Evolutionary conservation across 768 basidiomycete genomes (phyloP).

Genomic region (Zangia roseola): DNA sequence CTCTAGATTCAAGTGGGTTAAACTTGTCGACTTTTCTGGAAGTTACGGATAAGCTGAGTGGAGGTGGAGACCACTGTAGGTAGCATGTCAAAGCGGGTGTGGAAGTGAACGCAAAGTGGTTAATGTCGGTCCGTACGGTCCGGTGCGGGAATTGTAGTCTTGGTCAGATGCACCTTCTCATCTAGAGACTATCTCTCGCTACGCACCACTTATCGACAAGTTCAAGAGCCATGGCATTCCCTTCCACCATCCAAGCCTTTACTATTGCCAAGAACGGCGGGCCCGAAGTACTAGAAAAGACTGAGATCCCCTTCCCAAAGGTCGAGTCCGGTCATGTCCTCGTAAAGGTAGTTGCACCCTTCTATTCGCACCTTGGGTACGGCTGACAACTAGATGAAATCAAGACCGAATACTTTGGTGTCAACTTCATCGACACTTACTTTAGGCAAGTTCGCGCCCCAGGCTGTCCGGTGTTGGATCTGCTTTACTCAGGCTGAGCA

Average conservation of each 20-base stretch:
- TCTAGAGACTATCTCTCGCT: constrained; percentile 22
- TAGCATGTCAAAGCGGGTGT: too few species aligned
- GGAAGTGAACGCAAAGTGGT: too few species aligned
- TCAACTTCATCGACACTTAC: constrained; percentile 91
- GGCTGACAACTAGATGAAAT: constrained; percentile 2
- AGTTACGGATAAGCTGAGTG: too few species aligned
- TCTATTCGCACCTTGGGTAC: not conserved
- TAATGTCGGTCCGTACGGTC: too few species aligned
- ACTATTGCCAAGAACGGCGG: constrained; percentile 73
- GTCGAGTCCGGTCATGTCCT: constrained; percentile 58
- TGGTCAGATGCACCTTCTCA: constrained; percentile 8
- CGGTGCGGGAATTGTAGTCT: not conserved
- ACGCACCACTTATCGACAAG: constrained; percentile 32
- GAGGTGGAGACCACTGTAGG: too few species aligned
- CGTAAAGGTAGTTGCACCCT: constrained; percentile 32
- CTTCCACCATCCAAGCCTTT: constrained; percentile 65
- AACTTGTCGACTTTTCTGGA: too few species aligned
- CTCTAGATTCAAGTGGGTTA: too few species aligned
- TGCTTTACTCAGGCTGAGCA: not conserved
- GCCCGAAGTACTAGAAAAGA: constrained; percentile 72
- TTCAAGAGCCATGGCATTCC: constrained; percentile 47
- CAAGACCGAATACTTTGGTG: constrained; percentile 70
- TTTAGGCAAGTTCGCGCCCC: constrained; percentile 49
- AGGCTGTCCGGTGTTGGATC: not conserved
- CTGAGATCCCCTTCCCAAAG: constrained; percentile 63